Base-by-base conservation (phyloP, 2,329 filamentous ascomycete species). In the Kalaharituber pfeilii region DNA sequence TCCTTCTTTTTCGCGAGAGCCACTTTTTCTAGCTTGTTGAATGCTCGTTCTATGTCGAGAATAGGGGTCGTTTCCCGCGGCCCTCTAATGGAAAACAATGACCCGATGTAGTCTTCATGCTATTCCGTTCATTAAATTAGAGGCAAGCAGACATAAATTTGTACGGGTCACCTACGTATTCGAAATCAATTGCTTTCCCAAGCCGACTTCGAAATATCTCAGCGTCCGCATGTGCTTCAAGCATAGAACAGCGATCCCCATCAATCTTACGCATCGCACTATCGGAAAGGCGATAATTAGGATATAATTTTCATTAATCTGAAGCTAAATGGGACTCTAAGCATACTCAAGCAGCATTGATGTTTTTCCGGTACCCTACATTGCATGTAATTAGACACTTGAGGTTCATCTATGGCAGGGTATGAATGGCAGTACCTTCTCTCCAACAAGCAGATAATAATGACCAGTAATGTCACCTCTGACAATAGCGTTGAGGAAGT, bases 11-110 rank as follows among this genome's bases (percentile, higher is more conserved):
- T 72, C 45, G 87, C 75, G 55, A 98, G 70, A 0, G 91, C 91
- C 6, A 96, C 86, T 68, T 98, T 98, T 66, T 98, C 91, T 9
- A 98, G 72, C 69, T 98, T 98, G 74, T 98, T 98, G 67, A 98
- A 82, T 0, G 91, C 91, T 26, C 91, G 80, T 67, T 98, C 91
- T 59, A 98, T 95, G 66, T 98, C 91, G 1, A 98, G 75, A 29
- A 98, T 72, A 3, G 91, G 87, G 0, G 86, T 94, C 2, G 86
- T 88, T 64, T 98, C 91, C 44, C 91, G 78, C 0, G 91, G 91
- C 0, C 91, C 91, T 27, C 84, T 80, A 65, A 98, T 94, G 56
- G 85, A 94, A 68, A 98, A 98, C 57, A 98, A 83, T 5, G 85
- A 86, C 45, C 91, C 91, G 58, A 98, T 95, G 65, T 94, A 95